A percentile compares a stretch with the other conserved stretches of the same genome.
Evolutionary conservation across 306 rosid genomes (phyloP).

Genomic region (Astragalus glycyphyllos): DNA sequence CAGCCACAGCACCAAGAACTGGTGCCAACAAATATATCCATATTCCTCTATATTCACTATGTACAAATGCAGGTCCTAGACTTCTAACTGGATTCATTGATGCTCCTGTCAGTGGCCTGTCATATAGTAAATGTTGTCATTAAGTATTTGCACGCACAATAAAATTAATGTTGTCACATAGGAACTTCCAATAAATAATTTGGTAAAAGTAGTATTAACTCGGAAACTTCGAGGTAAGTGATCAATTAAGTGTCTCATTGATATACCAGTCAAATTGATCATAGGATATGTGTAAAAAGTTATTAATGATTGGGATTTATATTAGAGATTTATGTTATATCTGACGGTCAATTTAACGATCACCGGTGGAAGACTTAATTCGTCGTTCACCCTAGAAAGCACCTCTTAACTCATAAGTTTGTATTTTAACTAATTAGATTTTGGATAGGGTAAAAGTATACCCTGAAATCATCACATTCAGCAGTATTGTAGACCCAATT

Average conservation of each 20-base stretch:
- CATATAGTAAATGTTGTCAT: background rate
- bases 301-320: no score
- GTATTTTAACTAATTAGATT: background rate
- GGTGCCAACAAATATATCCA: slow-evolving; percentile 77
- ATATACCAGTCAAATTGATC: no score
- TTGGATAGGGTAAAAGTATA: slow-evolving; percentile 39
- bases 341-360: no score
- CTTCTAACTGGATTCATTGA: slow-evolving; percentile 95
- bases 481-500: slow-evolving; percentile 74
- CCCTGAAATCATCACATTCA: slow-evolving; percentile 84
- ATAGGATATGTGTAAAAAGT: no score
- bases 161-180: no score
- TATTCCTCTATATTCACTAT: slow-evolving; percentile 49
- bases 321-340: no score
- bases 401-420: background rate
- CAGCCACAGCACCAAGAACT: slow-evolving; percentile 59
- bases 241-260: no score
- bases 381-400: no score
- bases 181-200: background rate
- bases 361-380: no score
- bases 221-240: no score
- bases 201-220: background rate
- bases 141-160: background rate
- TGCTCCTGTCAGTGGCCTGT: slow-evolving; percentile 85
- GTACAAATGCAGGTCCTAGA: slow-evolving; percentile 77